Evolutionary conservation across 73 alveolate species (phyloP).

Genomic region (Paramecium primaurelia): DNA sequence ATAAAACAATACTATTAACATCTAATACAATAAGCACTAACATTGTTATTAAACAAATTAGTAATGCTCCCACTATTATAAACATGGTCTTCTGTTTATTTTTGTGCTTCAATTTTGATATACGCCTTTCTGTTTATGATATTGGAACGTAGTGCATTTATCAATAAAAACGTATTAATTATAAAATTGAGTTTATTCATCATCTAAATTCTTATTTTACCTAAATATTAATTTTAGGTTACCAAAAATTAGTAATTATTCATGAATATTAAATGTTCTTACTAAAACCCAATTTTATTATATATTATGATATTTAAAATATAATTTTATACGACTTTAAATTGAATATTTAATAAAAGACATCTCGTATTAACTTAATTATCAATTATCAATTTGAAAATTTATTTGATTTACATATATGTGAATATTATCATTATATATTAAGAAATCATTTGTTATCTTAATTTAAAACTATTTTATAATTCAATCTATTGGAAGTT

Average conservation of each 20-base stretch:
- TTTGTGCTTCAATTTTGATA: background rate
- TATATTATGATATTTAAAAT: too few relatives aligned
- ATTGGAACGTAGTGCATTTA: background rate
- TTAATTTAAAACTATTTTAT: background rate
- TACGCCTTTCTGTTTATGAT: background rate
- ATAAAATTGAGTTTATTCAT: background rate
- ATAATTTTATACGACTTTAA: background rate
- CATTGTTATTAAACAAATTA: background rate
- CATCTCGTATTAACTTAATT: background rate
- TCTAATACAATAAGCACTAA: background rate
- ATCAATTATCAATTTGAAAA: background rate
- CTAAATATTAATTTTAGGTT: background rate
- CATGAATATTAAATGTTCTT: background rate
- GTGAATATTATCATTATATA: too few relatives aligned
- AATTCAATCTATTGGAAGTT: constrained; percentile 27
- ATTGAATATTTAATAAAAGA: too few relatives aligned
- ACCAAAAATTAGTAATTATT: too few relatives aligned
- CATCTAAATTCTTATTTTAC: background rate
- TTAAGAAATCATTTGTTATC: background rate
- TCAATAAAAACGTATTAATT: constrained; percentile 1
- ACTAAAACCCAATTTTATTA: background rate
- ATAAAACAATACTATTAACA: background rate
- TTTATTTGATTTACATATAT: too few relatives aligned
- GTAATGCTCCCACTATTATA: background rate
- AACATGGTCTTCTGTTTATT: background rate